phyloP scores from a whole-genome alignment of 2,329 filamentous ascomycete genomes.

The Xylaria hypoxylon region DNA sequence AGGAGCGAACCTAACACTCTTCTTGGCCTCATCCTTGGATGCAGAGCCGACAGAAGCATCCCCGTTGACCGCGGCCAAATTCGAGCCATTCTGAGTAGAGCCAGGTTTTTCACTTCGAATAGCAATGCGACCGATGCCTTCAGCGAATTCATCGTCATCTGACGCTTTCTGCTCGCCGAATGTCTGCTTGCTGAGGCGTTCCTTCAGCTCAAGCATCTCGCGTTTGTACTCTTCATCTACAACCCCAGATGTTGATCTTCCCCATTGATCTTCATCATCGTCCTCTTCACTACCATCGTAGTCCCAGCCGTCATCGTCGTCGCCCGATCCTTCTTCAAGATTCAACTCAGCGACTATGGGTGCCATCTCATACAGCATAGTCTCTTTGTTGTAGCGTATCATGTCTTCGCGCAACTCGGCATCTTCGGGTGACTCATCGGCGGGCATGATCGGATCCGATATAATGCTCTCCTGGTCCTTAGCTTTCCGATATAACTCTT shows the following conservation, averaged over 20 bases:
- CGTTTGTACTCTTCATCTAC: slow-evolving; percentile 80
- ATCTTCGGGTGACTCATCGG: slow-evolving; percentile 83
- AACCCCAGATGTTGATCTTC: slow-evolving; percentile 74
- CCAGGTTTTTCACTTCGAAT: slow-evolving; percentile 48
- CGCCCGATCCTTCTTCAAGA: slow-evolving; percentile 75
- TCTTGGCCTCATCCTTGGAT: slow-evolving; percentile 40
- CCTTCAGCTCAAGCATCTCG: slow-evolving; percentile 87
- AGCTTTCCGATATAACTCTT: slow-evolving; percentile 68
- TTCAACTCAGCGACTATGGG: slow-evolving; percentile 93
- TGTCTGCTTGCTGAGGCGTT: slow-evolving; percentile 65
- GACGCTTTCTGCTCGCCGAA: slow-evolving; percentile 55
- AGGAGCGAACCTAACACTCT: slow-evolving; percentile 49
- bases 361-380: slow-evolving; percentile 80
- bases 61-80: slow-evolving; percentile 43
- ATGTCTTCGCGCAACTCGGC: slow-evolving; percentile 85
- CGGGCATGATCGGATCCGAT: slow-evolving; percentile 70
- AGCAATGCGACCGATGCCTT: slow-evolving; percentile 55
- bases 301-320: slow-evolving; percentile 65
- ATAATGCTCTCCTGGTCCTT: slow-evolving; percentile 64
- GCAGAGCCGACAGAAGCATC: slow-evolving; percentile 8
- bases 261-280: slow-evolving; percentile 76
- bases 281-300: slow-evolving; percentile 66
- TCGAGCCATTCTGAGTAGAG: slow-evolving; percentile 1
- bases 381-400: slow-evolving; percentile 78
- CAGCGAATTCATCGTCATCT: slow-evolving; percentile 54